A percentile compares a stretch with the other conserved stretches of the same genome.
phyloP scores from a whole-genome alignment of 2,329 filamentous ascomycete species.

The Colletotrichum abscissum region DNA sequence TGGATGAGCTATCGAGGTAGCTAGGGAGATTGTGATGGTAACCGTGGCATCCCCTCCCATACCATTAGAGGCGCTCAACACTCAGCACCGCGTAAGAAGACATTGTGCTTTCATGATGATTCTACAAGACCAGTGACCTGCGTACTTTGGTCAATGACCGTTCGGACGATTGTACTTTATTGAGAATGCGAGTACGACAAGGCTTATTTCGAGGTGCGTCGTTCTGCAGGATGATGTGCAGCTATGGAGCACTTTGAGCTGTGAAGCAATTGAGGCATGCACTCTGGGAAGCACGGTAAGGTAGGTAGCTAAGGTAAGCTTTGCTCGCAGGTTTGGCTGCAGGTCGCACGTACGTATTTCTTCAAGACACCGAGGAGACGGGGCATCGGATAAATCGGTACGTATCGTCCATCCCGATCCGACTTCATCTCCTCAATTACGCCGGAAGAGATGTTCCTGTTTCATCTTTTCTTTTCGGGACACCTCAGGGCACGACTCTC shows the following conservation, averaged over 20 bases:
- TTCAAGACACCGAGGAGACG: not conserved
- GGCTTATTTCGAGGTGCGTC: not conserved
- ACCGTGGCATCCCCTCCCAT: not conserved
- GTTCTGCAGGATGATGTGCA: not conserved
- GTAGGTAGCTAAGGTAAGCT: too few relatives aligned
- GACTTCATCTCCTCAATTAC: not conserved
- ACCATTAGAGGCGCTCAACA: not conserved
- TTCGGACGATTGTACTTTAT: not conserved
- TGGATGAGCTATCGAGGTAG: not conserved
- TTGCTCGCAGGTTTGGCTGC: not conserved
- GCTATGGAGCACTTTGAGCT: not conserved
- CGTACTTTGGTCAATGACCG: not conserved
- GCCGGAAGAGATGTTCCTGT: slow-evolving; percentile 10
- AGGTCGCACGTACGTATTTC: not conserved
- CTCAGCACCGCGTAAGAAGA: not conserved
- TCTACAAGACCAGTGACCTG: not conserved
- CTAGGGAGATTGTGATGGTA: not conserved
- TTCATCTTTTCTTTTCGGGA: slow-evolving; percentile 22
- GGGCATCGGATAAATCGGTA: slow-evolving; percentile 10
- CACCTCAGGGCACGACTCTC: not conserved
- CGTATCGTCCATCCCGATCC: not conserved
- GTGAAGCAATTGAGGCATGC: not conserved
- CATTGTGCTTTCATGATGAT: not conserved
- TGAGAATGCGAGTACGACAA: not conserved
- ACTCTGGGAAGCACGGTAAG: too few relatives aligned